phyloP scores from a whole-genome alignment of 345 rosid genomes.

The Nasturtium officinale region DNA sequence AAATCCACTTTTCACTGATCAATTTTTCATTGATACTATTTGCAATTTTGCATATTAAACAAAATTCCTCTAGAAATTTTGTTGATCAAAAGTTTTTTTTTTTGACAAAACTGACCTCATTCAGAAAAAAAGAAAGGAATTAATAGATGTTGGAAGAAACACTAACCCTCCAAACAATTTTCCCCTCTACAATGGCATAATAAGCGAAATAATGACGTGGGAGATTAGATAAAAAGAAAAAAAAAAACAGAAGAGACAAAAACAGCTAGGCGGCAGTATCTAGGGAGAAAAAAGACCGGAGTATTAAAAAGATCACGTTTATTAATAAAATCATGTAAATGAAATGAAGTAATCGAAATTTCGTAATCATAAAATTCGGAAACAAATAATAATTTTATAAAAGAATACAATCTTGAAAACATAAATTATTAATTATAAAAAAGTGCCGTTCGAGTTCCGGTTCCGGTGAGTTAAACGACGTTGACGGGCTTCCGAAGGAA shows the following conservation, averaged over 20 bases:
- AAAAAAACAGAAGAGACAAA: slow-evolving; percentile 36
- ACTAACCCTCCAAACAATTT: too few species aligned
- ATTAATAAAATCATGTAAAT: slow-evolving; percentile 29
- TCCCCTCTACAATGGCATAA: too few species aligned
- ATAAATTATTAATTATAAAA: slow-evolving; percentile 18
- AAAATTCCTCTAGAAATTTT: too few species aligned
- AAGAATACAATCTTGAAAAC: slow-evolving; percentile 31
- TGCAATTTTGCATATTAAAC: too few species aligned
- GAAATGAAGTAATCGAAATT: slow-evolving; percentile 27
- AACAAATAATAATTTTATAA: slow-evolving; percentile 29
- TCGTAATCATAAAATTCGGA: slow-evolving; percentile 20
- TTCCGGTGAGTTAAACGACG: slow-evolving; percentile 43
- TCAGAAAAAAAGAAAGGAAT: too few species aligned
- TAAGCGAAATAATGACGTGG: neutral
- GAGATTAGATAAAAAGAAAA: slow-evolving; percentile 1
- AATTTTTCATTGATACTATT: too few species aligned
- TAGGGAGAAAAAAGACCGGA: slow-evolving; percentile 11
- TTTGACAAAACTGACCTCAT: too few species aligned
- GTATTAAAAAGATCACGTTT: slow-evolving; percentile 28
- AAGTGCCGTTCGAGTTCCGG: neutral
- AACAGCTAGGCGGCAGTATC: slow-evolving; percentile 36
- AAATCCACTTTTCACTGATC: too few species aligned
- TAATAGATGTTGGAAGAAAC: too few species aligned
- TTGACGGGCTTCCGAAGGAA: slow-evolving; percentile 88
- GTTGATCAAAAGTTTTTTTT: too few species aligned